phyloP scores from a whole-genome alignment of 2,329 filamentous ascomycete genomes.

The Dothistroma septosporum region DNA sequence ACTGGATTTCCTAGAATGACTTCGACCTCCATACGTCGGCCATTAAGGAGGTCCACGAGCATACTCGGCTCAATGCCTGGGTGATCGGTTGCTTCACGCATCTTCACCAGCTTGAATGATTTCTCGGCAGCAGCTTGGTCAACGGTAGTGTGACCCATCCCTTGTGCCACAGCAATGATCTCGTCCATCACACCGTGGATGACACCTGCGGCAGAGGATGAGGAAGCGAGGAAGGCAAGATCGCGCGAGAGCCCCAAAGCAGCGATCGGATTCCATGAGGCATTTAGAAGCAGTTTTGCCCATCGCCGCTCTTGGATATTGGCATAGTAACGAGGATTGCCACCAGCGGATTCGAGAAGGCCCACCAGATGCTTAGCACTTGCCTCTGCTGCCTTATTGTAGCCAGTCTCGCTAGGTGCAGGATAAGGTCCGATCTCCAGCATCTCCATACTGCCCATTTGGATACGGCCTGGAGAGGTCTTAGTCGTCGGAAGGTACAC shows the following conservation, averaged over 20 bases:
- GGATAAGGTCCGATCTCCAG: conserved; percentile 53
- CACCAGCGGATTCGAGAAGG: conserved; percentile 40
- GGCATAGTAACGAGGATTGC: conserved; percentile 47
- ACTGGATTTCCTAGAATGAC: conserved; percentile 49
- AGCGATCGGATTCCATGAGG: conserved; percentile 58
- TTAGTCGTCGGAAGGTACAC: conserved; percentile 54
- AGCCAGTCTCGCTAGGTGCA: conserved; percentile 5
- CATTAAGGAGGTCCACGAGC: conserved; percentile 45
- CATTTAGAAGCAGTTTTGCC: conserved; percentile 60
- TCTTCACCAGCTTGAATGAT: conserved; percentile 38
- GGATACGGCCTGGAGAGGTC: conserved; percentile 46
- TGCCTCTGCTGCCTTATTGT: background rate
- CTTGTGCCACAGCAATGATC: conserved; percentile 41
- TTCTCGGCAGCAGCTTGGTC: conserved; percentile 36
- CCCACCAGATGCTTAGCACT: conserved; percentile 28
- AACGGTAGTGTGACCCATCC: conserved; percentile 38
- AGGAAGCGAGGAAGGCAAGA: conserved; percentile 46
- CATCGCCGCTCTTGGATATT: conserved; percentile 57
- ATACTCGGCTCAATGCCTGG: conserved; percentile 48
- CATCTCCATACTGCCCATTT: conserved; percentile 45
- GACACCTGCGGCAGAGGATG: conserved; percentile 36
- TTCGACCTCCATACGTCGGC: conserved; percentile 47
- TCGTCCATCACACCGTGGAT: conserved; percentile 46
- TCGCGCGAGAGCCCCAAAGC: conserved; percentile 54
- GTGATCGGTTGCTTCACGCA: conserved; percentile 32